phyloP scores from a whole-genome alignment of 202 grass and related monocot species.

The Brachypodium distachyon region DNA sequence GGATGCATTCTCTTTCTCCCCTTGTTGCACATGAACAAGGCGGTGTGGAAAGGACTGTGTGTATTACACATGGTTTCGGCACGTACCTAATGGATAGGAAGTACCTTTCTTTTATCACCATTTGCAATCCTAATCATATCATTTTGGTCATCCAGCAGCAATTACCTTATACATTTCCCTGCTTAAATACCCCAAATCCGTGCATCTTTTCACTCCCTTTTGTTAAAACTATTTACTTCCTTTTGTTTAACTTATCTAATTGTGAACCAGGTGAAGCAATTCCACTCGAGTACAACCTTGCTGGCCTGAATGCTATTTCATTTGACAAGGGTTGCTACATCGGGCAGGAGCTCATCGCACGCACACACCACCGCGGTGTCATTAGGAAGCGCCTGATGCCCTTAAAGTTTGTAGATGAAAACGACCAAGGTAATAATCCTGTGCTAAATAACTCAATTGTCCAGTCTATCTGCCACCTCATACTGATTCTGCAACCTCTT shows the following conservation, averaged over 20 bases:
- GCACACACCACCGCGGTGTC: constrained; percentile 76
- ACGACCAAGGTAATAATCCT: constrained; percentile 47
- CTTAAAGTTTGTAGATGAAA: constrained; percentile 45
- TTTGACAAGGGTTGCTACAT: constrained; percentile 96
- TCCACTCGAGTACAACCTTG: constrained; percentile 87
- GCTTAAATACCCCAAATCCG: not conserved
- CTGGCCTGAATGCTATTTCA: constrained; percentile 75
- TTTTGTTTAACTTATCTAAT: not conserved
- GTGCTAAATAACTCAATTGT: not conserved
- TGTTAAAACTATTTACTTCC: not conserved
- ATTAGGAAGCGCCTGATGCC: constrained; percentile 80
- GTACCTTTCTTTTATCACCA: not conserved
- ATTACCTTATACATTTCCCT: not conserved
- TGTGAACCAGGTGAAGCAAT: constrained; percentile 67
- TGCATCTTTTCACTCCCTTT: not conserved
- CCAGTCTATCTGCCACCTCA: not conserved
- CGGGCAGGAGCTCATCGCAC: constrained; percentile 88
- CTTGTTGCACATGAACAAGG: not conserved
- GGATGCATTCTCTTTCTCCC: not conserved
- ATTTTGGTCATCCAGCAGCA: not conserved
- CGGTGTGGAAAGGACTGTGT: not conserved
- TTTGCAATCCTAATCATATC: not conserved
- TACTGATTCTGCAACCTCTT: not conserved
- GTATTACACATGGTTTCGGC: too few species aligned
- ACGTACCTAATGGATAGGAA: too few species aligned